Evolutionary conservation across 1,139 yeast genomes (phyloP), one percentile per base, ranked within the genome.

Genomic region (Nakaseomyces kungkrabaensis): DNA sequence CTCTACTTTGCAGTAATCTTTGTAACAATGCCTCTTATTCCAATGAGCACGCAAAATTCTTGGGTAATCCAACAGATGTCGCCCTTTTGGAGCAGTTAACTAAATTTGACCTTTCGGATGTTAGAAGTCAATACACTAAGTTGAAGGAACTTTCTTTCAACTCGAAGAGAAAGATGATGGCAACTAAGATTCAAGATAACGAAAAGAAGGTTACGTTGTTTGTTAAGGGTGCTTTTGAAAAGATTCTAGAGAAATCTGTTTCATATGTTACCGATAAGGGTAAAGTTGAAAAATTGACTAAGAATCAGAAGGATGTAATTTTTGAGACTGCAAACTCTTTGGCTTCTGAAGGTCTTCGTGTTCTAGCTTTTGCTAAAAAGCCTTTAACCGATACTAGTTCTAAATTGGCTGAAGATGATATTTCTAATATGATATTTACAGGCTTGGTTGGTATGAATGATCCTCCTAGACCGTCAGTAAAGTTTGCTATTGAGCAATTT

Each of bases 371-470:
- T 69, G 96, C 95, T 4, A 77, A 77, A 56, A 24, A 46, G 5
- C 34, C 48, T 7, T 8, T 47, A 13, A 76, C 72, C 46, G 67
- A 71, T 51, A 57, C 66, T 38, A 59, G 59, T 29, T 69, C 64
- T 38, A 60, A 68, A 10, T 67, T 72, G 31, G 60, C 71, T 1
- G 73, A 69, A 13, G 62, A 59, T 40, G 66, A 64, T 51, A 86
- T 86, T 27, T 60, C 72, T 3, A 82, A 79, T 44, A 72, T 90
- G 60, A 73, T 78, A 3, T 89, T 90, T 62, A 77, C 87, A 59
- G 98, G 98, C 5, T 70, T 92, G 45, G 74, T 87, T 56, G 97
- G 96, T 51, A 88, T 92, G 95, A 87, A 87, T 59, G 97, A 92
- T 69, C 98, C 98, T 10, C 98, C 97, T 50, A 78, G 97, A 62